Evolutionary conservation across 1,284 basidiomycete species (phyloP).

Genomic region (Cutaneotrichosporon sp.): DNA sequence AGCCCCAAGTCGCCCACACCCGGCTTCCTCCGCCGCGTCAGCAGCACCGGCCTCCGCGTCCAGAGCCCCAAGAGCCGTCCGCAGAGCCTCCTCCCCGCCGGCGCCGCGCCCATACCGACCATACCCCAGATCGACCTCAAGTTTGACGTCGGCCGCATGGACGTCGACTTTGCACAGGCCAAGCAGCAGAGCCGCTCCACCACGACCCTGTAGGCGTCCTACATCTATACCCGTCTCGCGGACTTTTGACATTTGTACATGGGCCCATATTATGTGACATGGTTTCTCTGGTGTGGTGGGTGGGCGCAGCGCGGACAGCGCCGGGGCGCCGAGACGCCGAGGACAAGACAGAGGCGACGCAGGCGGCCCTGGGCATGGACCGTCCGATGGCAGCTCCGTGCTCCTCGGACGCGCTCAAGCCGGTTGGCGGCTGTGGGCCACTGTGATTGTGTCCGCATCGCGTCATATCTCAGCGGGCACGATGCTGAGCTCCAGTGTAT

Average conservation of each 20-base stretch:
- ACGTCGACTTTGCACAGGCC: slow-evolving; percentile 4
- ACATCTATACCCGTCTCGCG: not conserved
- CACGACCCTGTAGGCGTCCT: not conserved
- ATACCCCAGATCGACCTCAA: slow-evolving; percentile 8
- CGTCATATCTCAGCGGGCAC: no score
- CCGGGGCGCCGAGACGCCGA: no score
- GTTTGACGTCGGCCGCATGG: slow-evolving; percentile 10
- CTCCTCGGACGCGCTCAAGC: not conserved
- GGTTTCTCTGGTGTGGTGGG: not conserved
- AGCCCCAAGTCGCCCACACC: not conserved
- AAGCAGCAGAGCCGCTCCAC: not conserved
- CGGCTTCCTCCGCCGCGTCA: not conserved
- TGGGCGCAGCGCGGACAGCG: no score
- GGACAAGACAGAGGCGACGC: not conserved
- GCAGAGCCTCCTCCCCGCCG: slow-evolving; percentile 1
- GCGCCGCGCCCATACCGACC: not conserved
- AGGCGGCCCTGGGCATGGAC: not conserved
- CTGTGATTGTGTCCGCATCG: no score
- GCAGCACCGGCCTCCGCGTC: not conserved
- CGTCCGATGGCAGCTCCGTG: not conserved
- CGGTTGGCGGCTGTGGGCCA: not conserved
- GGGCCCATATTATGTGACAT: slow-evolving; percentile 2
- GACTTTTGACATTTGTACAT: slow-evolving; percentile 8
- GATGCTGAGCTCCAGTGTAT: no score
- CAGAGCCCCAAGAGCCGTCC: not conserved